Evolutionary conservation across 345 rosid genomes (phyloP).

Genomic region (Brassica rapa): DNA sequence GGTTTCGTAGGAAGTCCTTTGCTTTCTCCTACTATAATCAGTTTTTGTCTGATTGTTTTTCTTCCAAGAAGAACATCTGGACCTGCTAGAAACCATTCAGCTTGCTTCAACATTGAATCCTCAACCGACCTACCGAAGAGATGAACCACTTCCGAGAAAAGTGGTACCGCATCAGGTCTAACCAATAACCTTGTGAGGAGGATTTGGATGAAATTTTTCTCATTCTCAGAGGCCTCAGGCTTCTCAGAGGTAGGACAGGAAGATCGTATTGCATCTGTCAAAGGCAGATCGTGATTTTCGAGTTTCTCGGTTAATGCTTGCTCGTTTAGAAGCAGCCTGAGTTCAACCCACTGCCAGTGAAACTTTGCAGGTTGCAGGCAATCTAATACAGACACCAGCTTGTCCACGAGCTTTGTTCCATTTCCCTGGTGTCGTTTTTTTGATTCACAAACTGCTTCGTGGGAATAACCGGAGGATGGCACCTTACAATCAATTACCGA

Average conservation of each 20-base stretch:
- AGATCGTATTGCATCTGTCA: conserved; percentile 75
- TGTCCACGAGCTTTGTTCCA: conserved; percentile 75
- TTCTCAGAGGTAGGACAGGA: conserved; percentile 72
- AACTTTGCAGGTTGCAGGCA: conserved; percentile 93
- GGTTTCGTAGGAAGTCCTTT: conserved; percentile 72
- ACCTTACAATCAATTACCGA: conserved; percentile 79
- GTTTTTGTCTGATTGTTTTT: conserved; percentile 88
- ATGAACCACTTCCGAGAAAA: conserved; percentile 92
- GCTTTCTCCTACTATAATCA: conserved; percentile 74
- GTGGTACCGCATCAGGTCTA: conserved; percentile 95
- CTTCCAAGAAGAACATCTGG: conserved; percentile 88
- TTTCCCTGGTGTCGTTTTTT: conserved; percentile 56
- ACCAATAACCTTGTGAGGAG: conserved; percentile 92
- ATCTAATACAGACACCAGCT: conserved; percentile 75
- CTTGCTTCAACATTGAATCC: conserved; percentile 90
- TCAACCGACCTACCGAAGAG: conserved; percentile 95
- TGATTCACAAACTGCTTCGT: conserved; percentile 53
- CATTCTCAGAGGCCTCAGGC: conserved; percentile 82
- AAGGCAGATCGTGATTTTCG: conserved; percentile 65
- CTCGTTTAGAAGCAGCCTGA: conserved; percentile 92
- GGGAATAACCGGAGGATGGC: conserved; percentile 52
- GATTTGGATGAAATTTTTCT: conserved; percentile 80
- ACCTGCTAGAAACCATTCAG: conserved; percentile 91
- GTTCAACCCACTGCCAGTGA: conserved; percentile 99
- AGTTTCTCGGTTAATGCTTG: conserved; percentile 88